Conservation (phyloP, 2,329 filamentous ascomycete species). For the Remersonia thermophila region DNA sequence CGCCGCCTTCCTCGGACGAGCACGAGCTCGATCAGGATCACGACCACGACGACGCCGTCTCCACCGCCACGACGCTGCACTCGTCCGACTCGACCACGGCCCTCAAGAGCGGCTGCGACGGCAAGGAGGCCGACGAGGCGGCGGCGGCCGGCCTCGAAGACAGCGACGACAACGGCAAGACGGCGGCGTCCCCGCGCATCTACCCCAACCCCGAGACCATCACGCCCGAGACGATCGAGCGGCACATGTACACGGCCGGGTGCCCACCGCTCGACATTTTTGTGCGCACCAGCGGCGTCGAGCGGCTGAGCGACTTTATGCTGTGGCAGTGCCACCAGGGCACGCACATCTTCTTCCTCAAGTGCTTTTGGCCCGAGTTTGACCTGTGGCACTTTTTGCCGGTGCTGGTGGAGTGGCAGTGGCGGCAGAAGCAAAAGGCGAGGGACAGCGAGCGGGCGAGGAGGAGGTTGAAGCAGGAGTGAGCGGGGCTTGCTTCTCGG, state of each 20-base stretch:
- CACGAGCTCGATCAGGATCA: conserved; percentile 36
- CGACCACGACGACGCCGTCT: conserved; percentile 41
- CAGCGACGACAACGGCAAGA: conserved; percentile 2
- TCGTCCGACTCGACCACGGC: conserved; percentile 26
- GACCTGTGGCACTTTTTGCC: conserved; percentile 88
- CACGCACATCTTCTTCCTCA: conserved; percentile 83
- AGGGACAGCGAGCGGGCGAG: conserved; percentile 35
- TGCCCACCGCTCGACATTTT: conserved; percentile 84
- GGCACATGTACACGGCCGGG: conserved; percentile 77
- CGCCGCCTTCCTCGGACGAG: conserved; percentile 33
- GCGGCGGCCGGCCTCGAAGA: no score
- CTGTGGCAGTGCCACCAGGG: conserved; percentile 94
- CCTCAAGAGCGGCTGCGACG: conserved; percentile 23
- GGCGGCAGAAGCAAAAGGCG: conserved; percentile 46
- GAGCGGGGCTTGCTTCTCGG: conserved; percentile 4
- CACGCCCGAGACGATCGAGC: conserved; percentile 65
- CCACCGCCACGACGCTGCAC: conserved; percentile 47
- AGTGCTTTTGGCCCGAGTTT: conserved; percentile 93
- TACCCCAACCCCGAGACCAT: conserved; percentile 73
- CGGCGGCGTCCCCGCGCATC: conserved; percentile 17
- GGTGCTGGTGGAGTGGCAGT: conserved; percentile 83
- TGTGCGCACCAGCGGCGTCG: conserved; percentile 83
- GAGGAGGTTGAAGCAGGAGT: conserved; percentile 22
- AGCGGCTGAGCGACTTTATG: conserved; percentile 93
- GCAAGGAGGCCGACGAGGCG: no score